Evolutionary conservation across 371 early-diverging fungal species (phyloP).

Genomic region (Dinochytrium kinnereticum): DNA sequence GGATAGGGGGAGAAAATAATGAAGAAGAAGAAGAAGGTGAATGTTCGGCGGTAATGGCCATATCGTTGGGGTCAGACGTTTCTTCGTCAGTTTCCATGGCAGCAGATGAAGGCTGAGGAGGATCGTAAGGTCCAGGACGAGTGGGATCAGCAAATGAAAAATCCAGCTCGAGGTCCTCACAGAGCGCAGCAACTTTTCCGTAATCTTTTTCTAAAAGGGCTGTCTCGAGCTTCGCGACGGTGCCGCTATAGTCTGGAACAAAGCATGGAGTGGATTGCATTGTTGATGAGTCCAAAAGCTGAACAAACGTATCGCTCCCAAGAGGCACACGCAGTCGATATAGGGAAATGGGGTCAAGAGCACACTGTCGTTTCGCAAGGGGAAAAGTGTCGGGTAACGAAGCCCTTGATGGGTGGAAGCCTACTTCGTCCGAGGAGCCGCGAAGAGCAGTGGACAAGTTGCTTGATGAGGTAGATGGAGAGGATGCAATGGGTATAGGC

Average conservation of each 20-base stretch:
- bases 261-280: too few relatives aligned
- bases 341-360: too few relatives aligned
- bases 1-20: not conserved
- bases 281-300: too few relatives aligned
- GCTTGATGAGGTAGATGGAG: too few relatives aligned
- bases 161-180: not conserved
- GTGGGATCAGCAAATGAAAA: not conserved
- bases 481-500: too few relatives aligned
- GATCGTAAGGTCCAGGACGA: not conserved
- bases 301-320: too few relatives aligned
- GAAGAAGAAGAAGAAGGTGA: not conserved
- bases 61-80: not conserved
- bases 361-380: too few relatives aligned
- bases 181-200: not conserved
- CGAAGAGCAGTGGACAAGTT: too few relatives aligned
- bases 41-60: not conserved
- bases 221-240: not conserved
- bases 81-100: conserved; percentile 3
- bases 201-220: not conserved
- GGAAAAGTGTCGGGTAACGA: too few relatives aligned
- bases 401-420: too few relatives aligned
- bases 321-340: too few relatives aligned
- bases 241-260: not conserved
- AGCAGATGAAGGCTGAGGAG: not conserved
- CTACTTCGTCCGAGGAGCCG: too few relatives aligned